Conservation (phyloP, 176 grass and related monocot species). For the Oryza australiensis region DNA sequence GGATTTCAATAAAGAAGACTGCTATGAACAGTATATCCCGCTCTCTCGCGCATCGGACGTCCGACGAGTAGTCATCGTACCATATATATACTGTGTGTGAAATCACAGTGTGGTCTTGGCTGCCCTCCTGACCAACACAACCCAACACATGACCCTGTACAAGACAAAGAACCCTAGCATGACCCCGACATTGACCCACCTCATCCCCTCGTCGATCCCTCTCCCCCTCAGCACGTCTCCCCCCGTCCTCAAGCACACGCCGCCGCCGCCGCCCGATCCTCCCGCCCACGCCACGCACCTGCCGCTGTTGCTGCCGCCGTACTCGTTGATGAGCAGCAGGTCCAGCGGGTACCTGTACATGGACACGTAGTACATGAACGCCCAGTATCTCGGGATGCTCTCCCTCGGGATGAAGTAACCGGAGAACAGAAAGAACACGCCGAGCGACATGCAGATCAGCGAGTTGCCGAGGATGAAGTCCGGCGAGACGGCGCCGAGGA, state of each 20-base stretch:
- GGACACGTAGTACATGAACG: constrained; percentile 94
- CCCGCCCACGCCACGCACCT: constrained; percentile 59
- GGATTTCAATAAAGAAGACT: background rate
- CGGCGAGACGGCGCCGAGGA: constrained; percentile 76
- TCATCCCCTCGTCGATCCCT: constrained; percentile 64
- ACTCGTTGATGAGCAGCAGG: constrained; percentile 88
- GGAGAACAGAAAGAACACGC: constrained; percentile 92
- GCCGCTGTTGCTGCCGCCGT: constrained; percentile 42
- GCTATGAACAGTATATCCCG: background rate
- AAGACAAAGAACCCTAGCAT: constrained; percentile 81
- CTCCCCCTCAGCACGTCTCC: constrained; percentile 63
- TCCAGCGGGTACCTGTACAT: constrained; percentile 88
- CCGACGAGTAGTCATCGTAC: too few species aligned
- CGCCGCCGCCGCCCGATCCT: background rate
- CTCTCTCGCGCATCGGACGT: too few species aligned
- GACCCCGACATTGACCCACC: constrained; percentile 68
- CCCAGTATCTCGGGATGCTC: constrained; percentile 85
- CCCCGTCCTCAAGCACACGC: constrained; percentile 52
- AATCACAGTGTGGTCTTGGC: constrained; percentile 71
- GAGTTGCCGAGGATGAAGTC: constrained; percentile 90
- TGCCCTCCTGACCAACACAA: constrained; percentile 70
- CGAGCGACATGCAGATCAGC: constrained; percentile 75
- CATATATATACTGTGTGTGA: background rate
- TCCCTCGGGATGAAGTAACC: constrained; percentile 92
- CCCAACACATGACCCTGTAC: constrained; percentile 85